Base-by-base conservation (phyloP, 108 stramenopile genomes). In the Licmophora abbreviata region DNA sequence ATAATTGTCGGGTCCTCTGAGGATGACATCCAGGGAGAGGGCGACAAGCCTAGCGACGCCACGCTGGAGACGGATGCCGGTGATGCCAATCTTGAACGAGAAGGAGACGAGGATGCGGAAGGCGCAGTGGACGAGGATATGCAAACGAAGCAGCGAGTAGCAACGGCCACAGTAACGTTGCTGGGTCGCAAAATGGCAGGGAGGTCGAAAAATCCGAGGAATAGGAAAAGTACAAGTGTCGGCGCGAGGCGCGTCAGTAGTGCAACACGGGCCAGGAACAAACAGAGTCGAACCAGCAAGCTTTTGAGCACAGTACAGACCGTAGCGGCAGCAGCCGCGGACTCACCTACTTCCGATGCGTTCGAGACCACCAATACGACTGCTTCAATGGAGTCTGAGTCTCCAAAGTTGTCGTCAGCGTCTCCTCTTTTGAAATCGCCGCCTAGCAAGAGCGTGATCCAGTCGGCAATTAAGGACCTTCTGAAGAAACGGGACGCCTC, bases 201-300 rank as follows among this genome's bases (percentile, higher is more conserved):
- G 14, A 29, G 7, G 12, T 10, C 18, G 10, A n/a, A 17, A 1
- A 18, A 40, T 15, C 17, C 44, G 17, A 46, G 14, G 18, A n/a
- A 37, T 12, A 53, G 25, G 21, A 20, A 14, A 36, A 2, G 22
- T 21, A 69, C 68, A 8, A 62, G 61, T 28, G 71, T 72, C 2
- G 71, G 71, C 21, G 49, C 33, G 1, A 20, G 64, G 2, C 63
- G 71, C 4, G 31, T 61, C 10, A 57, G 59, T 15, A 57, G 64
- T 53, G 64, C 59, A 37, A 29, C 64, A 3, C 48, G 35, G 33
- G 59, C 64, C 3, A 37, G 64, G 36, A 23, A 25, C 24, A 36
- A 38, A 15, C 31, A 25, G 14, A 22, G 47, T 14, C 18, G 35
- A 1, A 60, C 59, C 24, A 50, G 21, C 23, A 10, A 18, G 27